Evolutionary conservation across 176 grass and related monocot genomes (phyloP), one percentile per base, ranked within the genome.

Genomic region (Triticum timopheevii): DNA sequence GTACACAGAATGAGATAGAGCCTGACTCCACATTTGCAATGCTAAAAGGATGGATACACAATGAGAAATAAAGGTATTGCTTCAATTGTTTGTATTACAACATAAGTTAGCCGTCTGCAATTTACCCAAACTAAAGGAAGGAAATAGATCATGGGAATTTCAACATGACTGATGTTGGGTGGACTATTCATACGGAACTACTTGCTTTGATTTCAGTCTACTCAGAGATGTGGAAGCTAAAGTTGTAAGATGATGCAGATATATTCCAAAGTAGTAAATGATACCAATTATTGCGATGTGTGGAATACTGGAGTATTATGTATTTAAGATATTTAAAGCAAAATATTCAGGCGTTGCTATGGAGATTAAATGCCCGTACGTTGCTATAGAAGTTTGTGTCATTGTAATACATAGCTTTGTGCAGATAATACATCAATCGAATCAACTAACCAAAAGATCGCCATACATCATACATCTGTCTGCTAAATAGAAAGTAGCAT

Each of bases 1-100:
- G n/a, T 77, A 27, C 17, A 77, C n/a, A 87, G 1, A 35, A 87
- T 50, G 49, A 84, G 27, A 83, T 61, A 11, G 27, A 77, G 35
- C 79, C 49, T 13, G 4, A 80, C 44, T 62, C 47, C 4, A 69
- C 67, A 69, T 61, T 67, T 25, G 8, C 68, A 61, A 16, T 30
- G 13, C 17, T 30, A 30, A 30, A 61, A 84, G n/a, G 4, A 71
- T 80, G 61, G 34, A 31, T 75, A 69, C 31, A 69, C 22, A 9
- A 77, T 7, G 7, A 22, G 56, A 79, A 65, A 83, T 54, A 76
- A 1, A 50, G 59, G 20, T 67, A 66, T 7, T 76, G 17, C 49
- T 52, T 76, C 25, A 19, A 45, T 34, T 1, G 42, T 25, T 85
- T 67, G 38, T 66, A 44, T 77, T 65, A 20, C 38, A 77, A 25